Evolutionary conservation across 176 grass and related monocot genomes (phyloP).

Genomic region (Aegilops umbellulata): DNA sequence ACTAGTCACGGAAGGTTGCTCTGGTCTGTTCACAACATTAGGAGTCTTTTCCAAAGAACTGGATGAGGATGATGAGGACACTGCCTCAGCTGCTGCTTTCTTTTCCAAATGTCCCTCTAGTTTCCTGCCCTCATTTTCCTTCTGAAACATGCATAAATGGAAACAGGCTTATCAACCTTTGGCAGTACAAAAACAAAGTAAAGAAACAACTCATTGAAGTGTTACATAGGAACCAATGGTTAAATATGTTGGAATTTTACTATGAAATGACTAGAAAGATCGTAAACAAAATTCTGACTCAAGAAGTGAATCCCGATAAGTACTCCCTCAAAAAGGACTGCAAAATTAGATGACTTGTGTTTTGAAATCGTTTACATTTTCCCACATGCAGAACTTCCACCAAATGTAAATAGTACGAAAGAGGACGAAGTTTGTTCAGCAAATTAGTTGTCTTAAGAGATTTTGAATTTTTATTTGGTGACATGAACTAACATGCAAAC

Average conservation of each 20-base stretch:
- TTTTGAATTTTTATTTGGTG: neutral
- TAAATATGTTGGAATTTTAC: conserved; percentile 1
- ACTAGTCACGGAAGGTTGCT: conserved; percentile 26
- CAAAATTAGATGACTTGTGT: neutral
- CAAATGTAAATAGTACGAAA: neutral
- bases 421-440: neutral
- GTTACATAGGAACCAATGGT: conserved; percentile 5
- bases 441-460: neutral
- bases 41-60: conserved; percentile 45
- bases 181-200: conserved; percentile 12
- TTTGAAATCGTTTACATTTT: neutral
- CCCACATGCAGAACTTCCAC: conserved; percentile 5
- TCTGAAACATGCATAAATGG: conserved; percentile 49
- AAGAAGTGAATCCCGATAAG: conserved; percentile 3
- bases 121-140: conserved; percentile 57
- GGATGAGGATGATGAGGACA: conserved; percentile 33
- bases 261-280: neutral
- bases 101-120: conserved; percentile 55
- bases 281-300: conserved; percentile 12
- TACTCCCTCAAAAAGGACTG: neutral
- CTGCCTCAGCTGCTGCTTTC: conserved; percentile 46
- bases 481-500: neutral
- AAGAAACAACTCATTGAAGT: neutral
- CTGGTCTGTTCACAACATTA: conserved; percentile 25
- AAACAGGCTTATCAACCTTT: conserved; percentile 33